phyloP scores from a whole-genome alignment of 192 early-diverging fungal genomes.

The Coemansia umbellata region DNA sequence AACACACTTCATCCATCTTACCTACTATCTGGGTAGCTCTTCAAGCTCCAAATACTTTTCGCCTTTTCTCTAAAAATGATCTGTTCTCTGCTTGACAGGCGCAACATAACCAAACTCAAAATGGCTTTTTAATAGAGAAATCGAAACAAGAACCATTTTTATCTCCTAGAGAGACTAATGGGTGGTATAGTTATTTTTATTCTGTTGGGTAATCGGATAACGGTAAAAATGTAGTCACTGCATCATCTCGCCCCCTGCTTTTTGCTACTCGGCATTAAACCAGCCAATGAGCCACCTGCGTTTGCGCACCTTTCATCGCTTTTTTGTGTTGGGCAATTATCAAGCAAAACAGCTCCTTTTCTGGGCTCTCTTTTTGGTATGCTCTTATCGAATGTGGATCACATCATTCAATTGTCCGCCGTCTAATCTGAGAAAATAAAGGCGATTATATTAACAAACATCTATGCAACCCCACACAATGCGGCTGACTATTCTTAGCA shows the following conservation, averaged over 20 bases:
- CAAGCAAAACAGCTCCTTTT: too few species aligned
- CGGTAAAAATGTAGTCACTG: background rate
- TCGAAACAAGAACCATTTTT: too few species aligned
- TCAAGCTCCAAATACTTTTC: background rate
- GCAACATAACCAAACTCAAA: too few species aligned
- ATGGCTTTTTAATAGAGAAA: too few species aligned
- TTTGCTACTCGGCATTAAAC: constrained; percentile 16
- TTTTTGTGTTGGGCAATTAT: background rate
- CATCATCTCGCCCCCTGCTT: background rate
- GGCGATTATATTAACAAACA: background rate
- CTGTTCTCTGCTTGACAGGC: too few species aligned
- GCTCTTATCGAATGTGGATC: too few species aligned
- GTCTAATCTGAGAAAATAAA: too few species aligned
- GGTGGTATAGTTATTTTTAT: too few species aligned
- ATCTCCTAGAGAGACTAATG: too few species aligned
- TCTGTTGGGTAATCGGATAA: too few species aligned
- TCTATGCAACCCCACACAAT: background rate
- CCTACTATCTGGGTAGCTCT: background rate
- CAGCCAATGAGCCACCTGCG: constrained; percentile 8
- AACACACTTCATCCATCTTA: background rate
- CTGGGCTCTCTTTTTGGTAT: background rate
- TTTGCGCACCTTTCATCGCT: background rate
- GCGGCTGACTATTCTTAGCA: too few species aligned
- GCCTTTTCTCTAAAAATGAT: background rate
- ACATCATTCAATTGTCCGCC: too few species aligned